Percentiles rank a stretch among this genome's conserved stretches.
Evolutionary conservation across 805 yeast species (phyloP).

Genomic region (Starmerella stigmatis): DNA sequence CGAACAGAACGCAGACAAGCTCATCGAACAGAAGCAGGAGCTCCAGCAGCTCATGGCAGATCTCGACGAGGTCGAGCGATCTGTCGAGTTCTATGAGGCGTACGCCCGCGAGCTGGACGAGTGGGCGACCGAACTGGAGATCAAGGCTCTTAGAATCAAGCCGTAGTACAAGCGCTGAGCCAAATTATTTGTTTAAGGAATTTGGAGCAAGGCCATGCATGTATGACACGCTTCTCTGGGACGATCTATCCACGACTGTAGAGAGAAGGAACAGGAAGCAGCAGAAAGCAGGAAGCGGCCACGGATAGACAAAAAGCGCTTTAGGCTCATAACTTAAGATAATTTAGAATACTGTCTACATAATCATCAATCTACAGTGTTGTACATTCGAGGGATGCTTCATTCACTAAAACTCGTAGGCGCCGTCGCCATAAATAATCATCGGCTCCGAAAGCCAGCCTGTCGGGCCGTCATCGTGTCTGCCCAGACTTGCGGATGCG

Average conservation of each 20-base stretch:
- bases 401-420: neutral
- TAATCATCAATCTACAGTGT: neutral
- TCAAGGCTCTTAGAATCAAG: slow-evolving; percentile 28
- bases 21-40: slow-evolving; percentile 11
- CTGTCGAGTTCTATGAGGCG: slow-evolving; percentile 32
- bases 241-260: neutral
- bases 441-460: slow-evolving; percentile 9
- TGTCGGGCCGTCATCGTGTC: neutral
- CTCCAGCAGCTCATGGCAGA: slow-evolving; percentile 4
- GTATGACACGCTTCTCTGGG: neutral
- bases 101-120: slow-evolving; percentile 50
- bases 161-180: neutral
- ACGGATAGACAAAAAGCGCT: too few relatives aligned
- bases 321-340: too few relatives aligned
- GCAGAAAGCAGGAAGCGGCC: too few relatives aligned
- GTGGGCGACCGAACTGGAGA: slow-evolving; percentile 48
- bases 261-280: too few relatives aligned
- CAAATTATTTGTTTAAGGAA: neutral
- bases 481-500: slow-evolving; percentile 17
- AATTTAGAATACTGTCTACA: too few relatives aligned
- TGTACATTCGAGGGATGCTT: neutral
- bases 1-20: slow-evolving; percentile 23
- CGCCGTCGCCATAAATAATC: slow-evolving; percentile 3
- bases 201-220: too few relatives aligned
- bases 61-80: slow-evolving; percentile 20